Conservation (phyloP, 768 basidiomycete species). For the Podaxis sp. region DNA sequence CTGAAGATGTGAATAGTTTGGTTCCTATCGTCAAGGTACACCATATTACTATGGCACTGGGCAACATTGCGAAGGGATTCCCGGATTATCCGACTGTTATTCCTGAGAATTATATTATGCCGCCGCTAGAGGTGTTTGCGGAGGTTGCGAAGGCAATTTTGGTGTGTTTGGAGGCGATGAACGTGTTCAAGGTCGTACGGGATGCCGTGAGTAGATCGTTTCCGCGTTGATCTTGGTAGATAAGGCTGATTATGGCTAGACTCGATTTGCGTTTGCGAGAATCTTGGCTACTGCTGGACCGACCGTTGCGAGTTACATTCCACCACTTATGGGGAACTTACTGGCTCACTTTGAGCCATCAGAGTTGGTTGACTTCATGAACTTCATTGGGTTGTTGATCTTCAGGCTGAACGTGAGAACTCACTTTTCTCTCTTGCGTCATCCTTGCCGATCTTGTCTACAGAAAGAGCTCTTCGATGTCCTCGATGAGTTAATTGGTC, state of each 20-base stretch:
- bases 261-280: slow-evolving; percentile 89
- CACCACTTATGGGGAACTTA: slow-evolving; percentile 85
- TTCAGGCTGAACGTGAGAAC: slow-evolving; percentile 80
- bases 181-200: slow-evolving; percentile 77
- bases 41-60: slow-evolving; percentile 91
- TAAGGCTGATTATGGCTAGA: slow-evolving; percentile 38
- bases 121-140: slow-evolving; percentile 75
- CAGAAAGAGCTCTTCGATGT: slow-evolving; percentile 86
- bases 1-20: slow-evolving; percentile 60
- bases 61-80: slow-evolving; percentile 94
- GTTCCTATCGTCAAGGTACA: slow-evolving; percentile 84
- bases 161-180: slow-evolving; percentile 85
- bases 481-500: slow-evolving; percentile 84
- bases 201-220: slow-evolving; percentile 68
- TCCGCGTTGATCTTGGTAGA: neutral
- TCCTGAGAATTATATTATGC: slow-evolving; percentile 61
- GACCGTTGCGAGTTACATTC: slow-evolving; percentile 81
- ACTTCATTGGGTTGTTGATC: slow-evolving; percentile 87
- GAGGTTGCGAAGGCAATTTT: slow-evolving; percentile 85
- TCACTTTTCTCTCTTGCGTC: slow-evolving; percentile 8
- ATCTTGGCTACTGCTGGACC: slow-evolving; percentile 88
- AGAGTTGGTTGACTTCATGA: slow-evolving; percentile 93
- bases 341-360: slow-evolving; percentile 87
- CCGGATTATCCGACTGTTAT: slow-evolving; percentile 80
- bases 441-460: slow-evolving; percentile 2